phyloP scores from a whole-genome alignment of 2,329 filamentous ascomycete species.

The Aspergillus sp. region DNA sequence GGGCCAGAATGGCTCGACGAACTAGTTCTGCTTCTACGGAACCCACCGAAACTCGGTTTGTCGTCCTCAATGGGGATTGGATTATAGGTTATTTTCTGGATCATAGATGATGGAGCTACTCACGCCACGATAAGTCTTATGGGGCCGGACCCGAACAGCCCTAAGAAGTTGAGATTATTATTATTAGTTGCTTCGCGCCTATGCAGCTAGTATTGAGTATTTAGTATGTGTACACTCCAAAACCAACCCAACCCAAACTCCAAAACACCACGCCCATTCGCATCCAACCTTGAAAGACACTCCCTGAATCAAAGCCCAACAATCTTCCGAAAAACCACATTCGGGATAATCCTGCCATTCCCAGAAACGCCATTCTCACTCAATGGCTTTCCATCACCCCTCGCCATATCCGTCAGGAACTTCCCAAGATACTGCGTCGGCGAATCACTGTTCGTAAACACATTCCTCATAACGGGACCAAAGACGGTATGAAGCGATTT shows the following conservation, averaged over 20 bases:
- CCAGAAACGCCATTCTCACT: constrained; percentile 8
- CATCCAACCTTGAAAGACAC: not conserved
- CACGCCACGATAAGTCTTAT: no score
- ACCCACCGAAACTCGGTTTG: no score
- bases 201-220: not conserved
- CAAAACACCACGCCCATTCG: not conserved
- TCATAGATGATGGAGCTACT: no score
- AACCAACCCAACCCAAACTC: not conserved
- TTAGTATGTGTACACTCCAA: not conserved
- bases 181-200: not conserved
- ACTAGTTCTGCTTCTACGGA: no score
- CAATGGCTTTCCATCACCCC: constrained; percentile 7
- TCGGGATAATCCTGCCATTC: constrained; percentile 13
- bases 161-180: not conserved
- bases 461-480: not conserved
- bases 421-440: constrained; percentile 51
- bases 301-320: constrained; percentile 4
- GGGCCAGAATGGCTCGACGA: no score
- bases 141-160: no score
- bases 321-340: constrained; percentile 12
- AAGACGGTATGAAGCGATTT: constrained; percentile 22
- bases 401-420: constrained; percentile 51
- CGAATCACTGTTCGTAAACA: constrained; percentile 27
- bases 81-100: no score
- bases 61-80: no score